phyloP scores from a whole-genome alignment of 1,139 yeast species.

The Saccharomyces pastorianus region DNA sequence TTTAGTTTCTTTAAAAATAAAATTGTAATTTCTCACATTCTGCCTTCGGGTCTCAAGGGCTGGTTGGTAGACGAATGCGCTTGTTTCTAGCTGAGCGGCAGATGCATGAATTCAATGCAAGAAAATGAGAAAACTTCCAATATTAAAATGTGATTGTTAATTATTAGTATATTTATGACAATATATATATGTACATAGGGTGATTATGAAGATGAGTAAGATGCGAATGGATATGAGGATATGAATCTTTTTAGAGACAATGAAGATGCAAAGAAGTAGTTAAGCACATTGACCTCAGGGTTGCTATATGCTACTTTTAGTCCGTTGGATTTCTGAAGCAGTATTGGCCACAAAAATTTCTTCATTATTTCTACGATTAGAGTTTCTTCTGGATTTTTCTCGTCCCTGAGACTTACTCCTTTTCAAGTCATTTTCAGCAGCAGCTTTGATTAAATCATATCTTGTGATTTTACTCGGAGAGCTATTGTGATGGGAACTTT shows the following conservation, averaged over 20 bases:
- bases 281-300: background rate
- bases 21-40: background rate
- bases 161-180: background rate
- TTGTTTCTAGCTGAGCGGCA: background rate
- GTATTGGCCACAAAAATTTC: background rate
- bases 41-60: background rate
- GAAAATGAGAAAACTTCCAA: background rate
- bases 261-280: background rate
- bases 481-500: background rate
- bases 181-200: background rate
- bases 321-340: background rate
- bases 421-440: slow-evolving; percentile 6
- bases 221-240: background rate
- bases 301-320: background rate
- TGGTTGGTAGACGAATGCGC: background rate
- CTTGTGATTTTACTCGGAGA: slow-evolving; percentile 12
- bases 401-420: background rate
- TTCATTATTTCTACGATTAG: background rate
- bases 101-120: background rate
- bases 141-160: background rate
- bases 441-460: slow-evolving; percentile 13
- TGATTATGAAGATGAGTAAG: background rate
- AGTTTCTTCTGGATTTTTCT: background rate
- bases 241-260: background rate
- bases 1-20: background rate